Evolutionary conservation across 495 filamentous ascomycete species (phyloP).

Genomic region (Trichoderma orchidacearum): DNA sequence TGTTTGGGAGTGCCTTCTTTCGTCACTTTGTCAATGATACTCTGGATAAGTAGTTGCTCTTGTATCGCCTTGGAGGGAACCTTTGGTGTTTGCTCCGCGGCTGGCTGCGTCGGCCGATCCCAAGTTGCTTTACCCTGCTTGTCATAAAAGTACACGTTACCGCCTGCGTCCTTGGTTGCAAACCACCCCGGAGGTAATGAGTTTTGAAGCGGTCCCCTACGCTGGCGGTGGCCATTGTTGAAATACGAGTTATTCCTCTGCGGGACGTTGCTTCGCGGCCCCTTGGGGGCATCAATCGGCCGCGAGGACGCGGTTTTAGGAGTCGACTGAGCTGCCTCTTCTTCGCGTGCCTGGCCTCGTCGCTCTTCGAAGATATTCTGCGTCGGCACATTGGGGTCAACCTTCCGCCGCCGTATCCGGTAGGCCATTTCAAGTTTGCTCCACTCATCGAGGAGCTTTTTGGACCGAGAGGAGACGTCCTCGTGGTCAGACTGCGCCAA

Average conservation of each 20-base stretch:
- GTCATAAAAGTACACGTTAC: conserved; percentile 70
- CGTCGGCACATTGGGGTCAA: conserved; percentile 24
- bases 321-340: conserved; percentile 25
- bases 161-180: conserved; percentile 47
- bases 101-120: conserved; percentile 56
- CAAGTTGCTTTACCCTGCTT: conserved; percentile 63
- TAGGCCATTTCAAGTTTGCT: conserved; percentile 83
- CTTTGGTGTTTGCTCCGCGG: conserved; percentile 14
- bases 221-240: conserved; percentile 18
- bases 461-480: conserved; percentile 56
- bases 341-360: conserved; percentile 45
- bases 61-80: conserved; percentile 36
- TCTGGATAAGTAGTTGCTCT: conserved; percentile 46
- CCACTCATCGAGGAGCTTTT: conserved; percentile 68
- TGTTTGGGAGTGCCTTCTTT: conserved; percentile 36
- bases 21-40: conserved; percentile 76
- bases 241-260: conserved; percentile 46
- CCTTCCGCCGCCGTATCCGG: conserved; percentile 72
- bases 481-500: conserved; percentile 59
- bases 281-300: conserved; percentile 38
- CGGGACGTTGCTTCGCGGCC: conserved; percentile 50
- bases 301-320: conserved; percentile 11
- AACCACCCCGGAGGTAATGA: conserved; percentile 70
- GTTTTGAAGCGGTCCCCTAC: not conserved
- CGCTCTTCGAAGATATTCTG: conserved; percentile 42